Evolutionary conservation across 2,329 filamentous ascomycete genomes (phyloP), one percentile per base, ranked within the genome.

Genomic region (Cadophora malorum): DNA sequence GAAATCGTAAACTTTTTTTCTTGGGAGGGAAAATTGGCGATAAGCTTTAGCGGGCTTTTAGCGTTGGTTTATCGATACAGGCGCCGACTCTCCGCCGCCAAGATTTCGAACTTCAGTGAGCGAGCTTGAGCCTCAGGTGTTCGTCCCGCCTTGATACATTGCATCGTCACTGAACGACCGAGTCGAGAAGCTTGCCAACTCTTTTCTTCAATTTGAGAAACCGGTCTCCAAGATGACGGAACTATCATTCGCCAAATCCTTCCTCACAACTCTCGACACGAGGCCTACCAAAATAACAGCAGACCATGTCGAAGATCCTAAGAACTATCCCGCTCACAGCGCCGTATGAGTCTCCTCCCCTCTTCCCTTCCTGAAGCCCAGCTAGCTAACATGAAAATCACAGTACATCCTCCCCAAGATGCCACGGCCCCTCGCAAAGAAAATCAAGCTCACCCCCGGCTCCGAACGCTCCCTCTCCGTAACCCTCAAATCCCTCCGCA

Each of bases 251-350:
- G 91, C 93, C 74, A 93, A 91, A 80, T 85, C 88, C 38, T 97
- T 97, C 80, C 89, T 99, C 74, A 84, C 89, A 63, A 86, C 88
- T 25, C 87, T 98, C 70, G 93, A 97, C 80, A 87, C 89, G 69
- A 89, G 90, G 61, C 91, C 94, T 8, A 80, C 89, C 75, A 96
- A 94, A 83, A 87, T 98, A 71, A 89, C 91, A n/a, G 84, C 92
- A 72, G 93, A 98, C 79, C 91, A 97, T 88, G 90, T 96, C 79
- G 92, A 95, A 80, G 93, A 97, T 77, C 89, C 93, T 61, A 90
- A 89, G 75, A 88, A 85, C 73, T 94, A 95, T 78, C 91, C 92
- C 28, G 83, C 91, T 31, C 88, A 91, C 70, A 85, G 89, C 72
- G 91, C 94, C 19, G 95, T 97, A 86, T 35, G 89, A 14, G 21